Evolutionary conservation across 2,329 filamentous ascomycete species (phyloP), one percentile per base, ranked within the genome.

Genomic region (Paradendryphiella salina): DNA sequence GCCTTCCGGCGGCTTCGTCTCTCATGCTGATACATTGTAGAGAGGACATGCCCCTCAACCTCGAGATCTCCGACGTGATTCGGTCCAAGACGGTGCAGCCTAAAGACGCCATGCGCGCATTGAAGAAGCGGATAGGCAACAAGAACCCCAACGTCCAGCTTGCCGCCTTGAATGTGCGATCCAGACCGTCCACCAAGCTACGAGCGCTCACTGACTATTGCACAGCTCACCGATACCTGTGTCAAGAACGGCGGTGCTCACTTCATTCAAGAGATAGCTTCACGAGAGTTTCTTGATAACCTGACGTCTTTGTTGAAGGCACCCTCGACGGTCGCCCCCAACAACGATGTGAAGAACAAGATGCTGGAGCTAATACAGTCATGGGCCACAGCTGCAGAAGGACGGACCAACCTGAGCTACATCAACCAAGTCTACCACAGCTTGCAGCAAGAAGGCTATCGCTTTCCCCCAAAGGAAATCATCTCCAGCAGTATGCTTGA

Each of bases 401-500:
- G 88, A 5, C 86, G 92, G 51, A 84, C 86, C 70, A 90, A 94
- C 52, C 77, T 96, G 14, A 82, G 81, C 48, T 97, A 99, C 73
- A 88, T 99, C 54, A 85, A 86, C 36, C 90, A 96, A 66, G 89
- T 92, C 11, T 99, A 97, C 75, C 85, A 80, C 60, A 85, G 80
- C 23, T 75, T 99, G 55, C 90, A 96, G 73, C 81, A 81, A 51
- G 94, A 97, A 71, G 90, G 92, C 17, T 95, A 88, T 72, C 83
- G 85, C 48, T 99, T 99, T 59, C 94, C 94, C 1, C 94, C 94
- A 4, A 89, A 86, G 65, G 85, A 86, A 33, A 85, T 89, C 20
- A 88, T 99, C 36, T 83, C 93, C n/a, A 95, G 90, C 75, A 96
- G 88, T 75, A 99, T 99, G 92, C 85, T 97, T 60, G 93, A 99